These are phyloP conservation scores for Aspergillus sparsus DNA, from an alignment of 495 filamentous ascomycete species.

Conservation along the genomic window DNA sequence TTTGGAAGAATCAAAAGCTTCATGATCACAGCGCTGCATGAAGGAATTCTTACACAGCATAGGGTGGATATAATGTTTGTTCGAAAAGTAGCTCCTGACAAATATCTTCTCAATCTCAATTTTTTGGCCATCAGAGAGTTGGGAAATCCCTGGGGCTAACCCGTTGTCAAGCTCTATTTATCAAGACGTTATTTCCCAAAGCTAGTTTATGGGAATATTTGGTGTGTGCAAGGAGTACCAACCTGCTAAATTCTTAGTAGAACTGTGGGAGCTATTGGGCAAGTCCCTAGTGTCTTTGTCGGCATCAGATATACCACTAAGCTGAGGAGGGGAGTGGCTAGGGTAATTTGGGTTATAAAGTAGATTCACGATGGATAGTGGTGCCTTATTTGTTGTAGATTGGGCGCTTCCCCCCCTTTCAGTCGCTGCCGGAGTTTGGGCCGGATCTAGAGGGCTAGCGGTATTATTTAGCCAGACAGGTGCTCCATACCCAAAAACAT, in stretches of 20 bases:
- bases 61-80: slow-evolving; percentile 32
- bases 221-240: neutral
- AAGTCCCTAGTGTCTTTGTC: neutral
- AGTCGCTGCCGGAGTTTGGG: neutral
- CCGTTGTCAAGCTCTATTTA: slow-evolving; percentile 12
- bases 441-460: neutral
- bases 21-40: slow-evolving; percentile 27
- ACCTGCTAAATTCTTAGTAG: slow-evolving; percentile 2
- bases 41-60: slow-evolving; percentile 27
- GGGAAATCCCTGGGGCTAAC: slow-evolving; percentile 9
- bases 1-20: slow-evolving; percentile 22
- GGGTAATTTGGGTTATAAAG: slow-evolving; percentile 29
- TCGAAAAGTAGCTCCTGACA: slow-evolving; percentile 31
- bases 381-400: slow-evolving; percentile 17
- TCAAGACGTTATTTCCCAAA: neutral
- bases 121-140: slow-evolving; percentile 20
- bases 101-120: slow-evolving; percentile 33
- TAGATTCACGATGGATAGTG: slow-evolving; percentile 31
- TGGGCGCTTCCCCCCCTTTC: neutral
- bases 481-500: slow-evolving; percentile 4
- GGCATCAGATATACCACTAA: slow-evolving; percentile 5
- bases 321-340: slow-evolving; percentile 17
- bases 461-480: neutral
- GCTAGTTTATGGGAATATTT: no score
- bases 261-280: neutral